Base-by-base conservation (phyloP, 2,329 filamentous ascomycete species). In the Juglanconis sp. region DNA sequence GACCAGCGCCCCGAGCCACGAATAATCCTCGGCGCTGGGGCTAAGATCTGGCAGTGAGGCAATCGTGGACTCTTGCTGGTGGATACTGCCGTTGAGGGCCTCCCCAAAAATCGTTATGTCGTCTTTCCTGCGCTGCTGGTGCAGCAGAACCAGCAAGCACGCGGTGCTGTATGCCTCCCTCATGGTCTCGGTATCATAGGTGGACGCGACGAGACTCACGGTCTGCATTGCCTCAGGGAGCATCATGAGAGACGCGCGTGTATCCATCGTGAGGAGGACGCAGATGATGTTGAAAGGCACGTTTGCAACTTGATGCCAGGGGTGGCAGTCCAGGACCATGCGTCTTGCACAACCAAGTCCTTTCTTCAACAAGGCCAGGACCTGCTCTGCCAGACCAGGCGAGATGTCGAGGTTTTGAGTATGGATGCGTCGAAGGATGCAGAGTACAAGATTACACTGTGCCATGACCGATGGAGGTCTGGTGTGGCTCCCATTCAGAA, bases 231-330 rank as follows among this genome's bases (percentile, higher is more conserved):
- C 82, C 30, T 81, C 78, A 2, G 72, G 71, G 5, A 86, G 74
- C 59, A 81, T 72, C 0, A 73, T 71, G 0, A 84, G 70, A 0
- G 80, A 80, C 0, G 80, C 73, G 0, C 74, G 74, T 0, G 74
- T 83, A 54, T 86, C 83, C 53, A 86, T 81, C 0, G 80, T 81
- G 1, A 86, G 72, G 5, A 85, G 70, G 0, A 82, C 74, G 61
- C 83, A 85, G 35, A 86, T 75, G 0, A 83, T 77, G 56, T 86
- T 83, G 62, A 86, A 86, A 0, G 83, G 83, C 0, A 86, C 80
- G 53, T 86, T 85, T 34, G 81, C 81, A 50, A 83, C 77, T 60
- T 86, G 83, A 65, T 86, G 84, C 83, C 83, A 87, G 0, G 83
- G 82, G 3, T 74, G 73, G 11, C 73, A 72, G 9, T 71, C 69